Evolutionary conservation across 1,139 yeast species (phyloP).

Genomic region (Pichia norvegensis): DNA sequence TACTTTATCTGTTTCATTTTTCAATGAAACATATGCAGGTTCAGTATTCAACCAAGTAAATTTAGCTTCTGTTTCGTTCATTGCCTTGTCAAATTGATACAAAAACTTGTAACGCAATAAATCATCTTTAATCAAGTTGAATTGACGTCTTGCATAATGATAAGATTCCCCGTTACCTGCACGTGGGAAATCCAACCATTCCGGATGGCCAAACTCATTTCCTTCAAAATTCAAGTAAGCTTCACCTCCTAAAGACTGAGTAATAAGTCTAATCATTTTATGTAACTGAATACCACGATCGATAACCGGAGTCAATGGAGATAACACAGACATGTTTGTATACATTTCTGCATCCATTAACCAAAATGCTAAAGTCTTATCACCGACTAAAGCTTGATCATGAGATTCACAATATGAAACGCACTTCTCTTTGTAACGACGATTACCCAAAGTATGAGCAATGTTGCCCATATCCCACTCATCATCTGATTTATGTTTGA

Average conservation of each 20-base stretch:
- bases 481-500: slow-evolving; percentile 79
- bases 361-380: slow-evolving; percentile 95
- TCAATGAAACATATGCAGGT: slow-evolving; percentile 79
- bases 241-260: slow-evolving; percentile 90
- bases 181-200: slow-evolving; percentile 97
- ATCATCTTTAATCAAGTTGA: slow-evolving; percentile 74
- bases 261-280: slow-evolving; percentile 78
- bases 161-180: slow-evolving; percentile 81
- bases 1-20: slow-evolving; percentile 82
- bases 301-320: slow-evolving; percentile 66
- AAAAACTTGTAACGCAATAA: slow-evolving; percentile 71
- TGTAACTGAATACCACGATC: slow-evolving; percentile 89
- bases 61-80: slow-evolving; percentile 67
- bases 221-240: slow-evolving; percentile 96
- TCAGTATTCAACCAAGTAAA: slow-evolving; percentile 63
- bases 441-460: slow-evolving; percentile 73
- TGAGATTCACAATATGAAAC: slow-evolving; percentile 93
- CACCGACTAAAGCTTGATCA: slow-evolving; percentile 97
- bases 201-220: slow-evolving; percentile 98
- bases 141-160: slow-evolving; percentile 92
- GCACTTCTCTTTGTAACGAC: slow-evolving; percentile 84
- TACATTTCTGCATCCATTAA: slow-evolving; percentile 98
- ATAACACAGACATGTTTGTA: slow-evolving; percentile 79
- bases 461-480: slow-evolving; percentile 87
- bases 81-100: slow-evolving; percentile 70